Conservation (phyloP, 805 yeast species). For the Tetrapisispora iriomotensis region DNA sequence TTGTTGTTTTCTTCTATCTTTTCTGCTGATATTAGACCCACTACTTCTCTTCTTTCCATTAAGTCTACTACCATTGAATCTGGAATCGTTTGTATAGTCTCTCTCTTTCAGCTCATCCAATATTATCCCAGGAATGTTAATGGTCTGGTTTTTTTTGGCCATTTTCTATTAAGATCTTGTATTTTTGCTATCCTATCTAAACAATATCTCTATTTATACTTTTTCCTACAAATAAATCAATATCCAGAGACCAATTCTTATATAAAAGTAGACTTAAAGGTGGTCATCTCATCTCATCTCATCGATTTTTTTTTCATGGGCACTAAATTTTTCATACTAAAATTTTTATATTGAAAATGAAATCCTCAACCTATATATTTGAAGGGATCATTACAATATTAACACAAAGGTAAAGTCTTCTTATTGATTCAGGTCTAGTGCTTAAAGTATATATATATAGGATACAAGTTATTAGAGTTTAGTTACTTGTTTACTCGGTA, state of each 20-base stretch:
- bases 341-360: neutral
- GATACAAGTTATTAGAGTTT: too few relatives aligned
- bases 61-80: conserved; percentile 22
- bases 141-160: conserved; percentile 25
- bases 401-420: too few relatives aligned
- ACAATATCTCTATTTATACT: too few relatives aligned
- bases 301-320: neutral
- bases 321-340: neutral
- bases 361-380: neutral
- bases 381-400: neutral
- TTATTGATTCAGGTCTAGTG: too few relatives aligned
- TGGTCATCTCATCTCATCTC: neutral
- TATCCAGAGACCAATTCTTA: too few relatives aligned
- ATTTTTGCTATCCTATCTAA: too few relatives aligned
- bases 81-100: conserved; percentile 36
- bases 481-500: too few relatives aligned
- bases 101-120: conserved; percentile 42
- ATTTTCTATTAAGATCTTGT: too few relatives aligned
- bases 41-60: conserved; percentile 27
- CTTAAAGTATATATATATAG: too few relatives aligned
- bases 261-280: too few relatives aligned
- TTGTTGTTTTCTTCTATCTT: conserved; percentile 35
- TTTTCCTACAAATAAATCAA: too few relatives aligned
- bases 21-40: conserved; percentile 28
- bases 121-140: conserved; percentile 45